Conservation (phyloP, 2,329 filamentous ascomycete species). For the Nannizziopsis arthrosporioides region DNA sequence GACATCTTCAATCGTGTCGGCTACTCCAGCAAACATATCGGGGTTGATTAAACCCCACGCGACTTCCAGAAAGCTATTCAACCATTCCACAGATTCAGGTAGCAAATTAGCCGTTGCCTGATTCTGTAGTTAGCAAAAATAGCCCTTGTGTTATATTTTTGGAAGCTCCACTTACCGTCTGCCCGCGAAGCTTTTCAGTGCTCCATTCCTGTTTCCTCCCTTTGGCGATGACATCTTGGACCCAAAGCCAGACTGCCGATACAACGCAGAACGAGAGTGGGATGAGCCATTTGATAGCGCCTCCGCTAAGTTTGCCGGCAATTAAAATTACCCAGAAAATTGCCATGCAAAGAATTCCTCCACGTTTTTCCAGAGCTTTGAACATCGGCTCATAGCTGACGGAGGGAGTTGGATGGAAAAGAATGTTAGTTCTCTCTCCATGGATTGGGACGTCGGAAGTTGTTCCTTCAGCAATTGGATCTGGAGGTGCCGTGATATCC, state of each 20-base stretch:
- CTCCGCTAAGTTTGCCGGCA: constrained; percentile 68
- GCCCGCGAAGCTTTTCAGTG: constrained; percentile 70
- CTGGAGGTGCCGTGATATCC: constrained; percentile 81
- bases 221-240: constrained; percentile 72
- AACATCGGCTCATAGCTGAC: constrained; percentile 88
- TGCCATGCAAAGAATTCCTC: constrained; percentile 55
- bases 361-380: constrained; percentile 59
- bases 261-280: constrained; percentile 60
- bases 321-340: constrained; percentile 65
- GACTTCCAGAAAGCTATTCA: constrained; percentile 76
- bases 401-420: constrained; percentile 88
- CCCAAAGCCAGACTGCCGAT: constrained; percentile 77
- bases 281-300: constrained; percentile 61
- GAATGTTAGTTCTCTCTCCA: constrained; percentile 89
- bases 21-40: constrained; percentile 82
- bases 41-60: constrained; percentile 90
- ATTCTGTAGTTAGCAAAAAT: not conserved
- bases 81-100: constrained; percentile 89
- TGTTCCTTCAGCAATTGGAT: constrained; percentile 66
- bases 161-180: constrained; percentile 45
- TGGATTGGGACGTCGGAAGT: constrained; percentile 93
- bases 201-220: constrained; percentile 79
- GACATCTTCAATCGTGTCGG: constrained; percentile 88
- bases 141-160: not conserved
- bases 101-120: constrained; percentile 74